phyloP scores from a whole-genome alignment of 2,329 filamentous ascomycete species.

The Exophiala calicioides region DNA sequence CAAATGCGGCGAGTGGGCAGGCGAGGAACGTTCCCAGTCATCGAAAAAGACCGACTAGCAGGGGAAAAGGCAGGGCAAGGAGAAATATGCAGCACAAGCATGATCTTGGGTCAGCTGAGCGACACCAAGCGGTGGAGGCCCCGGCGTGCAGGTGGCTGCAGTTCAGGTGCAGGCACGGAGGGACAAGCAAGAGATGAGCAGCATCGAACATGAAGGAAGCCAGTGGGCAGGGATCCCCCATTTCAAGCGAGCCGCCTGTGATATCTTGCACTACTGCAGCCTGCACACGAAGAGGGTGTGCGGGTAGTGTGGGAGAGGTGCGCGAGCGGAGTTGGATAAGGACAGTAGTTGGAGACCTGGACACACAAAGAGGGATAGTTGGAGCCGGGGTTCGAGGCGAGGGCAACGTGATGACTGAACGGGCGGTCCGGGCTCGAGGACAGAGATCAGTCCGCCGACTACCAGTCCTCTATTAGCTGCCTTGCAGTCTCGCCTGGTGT shows the following conservation, averaged over 20 bases:
- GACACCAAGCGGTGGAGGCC: conserved; percentile 14
- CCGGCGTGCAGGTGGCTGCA: conserved; percentile 18
- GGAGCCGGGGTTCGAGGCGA: conserved; percentile 13
- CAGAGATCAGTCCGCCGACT: conserved; percentile 1
- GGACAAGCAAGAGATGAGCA: conserved; percentile 6
- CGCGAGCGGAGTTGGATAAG: conserved; percentile 16
- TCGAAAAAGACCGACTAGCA: conserved; percentile 9
- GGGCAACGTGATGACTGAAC: conserved; percentile 9
- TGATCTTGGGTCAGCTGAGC: conserved; percentile 27
- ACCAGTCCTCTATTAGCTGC: too few relatives aligned
- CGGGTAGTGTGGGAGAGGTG: conserved; percentile 15
- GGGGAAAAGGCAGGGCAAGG: conserved; percentile 6
- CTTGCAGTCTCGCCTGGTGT: too few relatives aligned
- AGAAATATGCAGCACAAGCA: conserved; percentile 5
- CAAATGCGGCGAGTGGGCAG: conserved; percentile 7
- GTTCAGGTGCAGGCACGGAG: conserved; percentile 18
- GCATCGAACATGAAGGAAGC: conserved; percentile 10
- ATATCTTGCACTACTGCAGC: conserved; percentile 27
- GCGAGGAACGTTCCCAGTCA: conserved; percentile 5
- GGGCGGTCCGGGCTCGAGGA: background rate
- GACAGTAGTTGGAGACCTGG: conserved; percentile 15
- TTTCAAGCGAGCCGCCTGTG: conserved; percentile 23
- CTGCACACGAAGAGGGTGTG: conserved; percentile 21
- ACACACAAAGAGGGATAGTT: conserved; percentile 21
- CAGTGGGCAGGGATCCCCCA: conserved; percentile 10